Conservation (phyloP, 495 filamentous ascomycete species). For the Filosporella fistucella region DNA sequence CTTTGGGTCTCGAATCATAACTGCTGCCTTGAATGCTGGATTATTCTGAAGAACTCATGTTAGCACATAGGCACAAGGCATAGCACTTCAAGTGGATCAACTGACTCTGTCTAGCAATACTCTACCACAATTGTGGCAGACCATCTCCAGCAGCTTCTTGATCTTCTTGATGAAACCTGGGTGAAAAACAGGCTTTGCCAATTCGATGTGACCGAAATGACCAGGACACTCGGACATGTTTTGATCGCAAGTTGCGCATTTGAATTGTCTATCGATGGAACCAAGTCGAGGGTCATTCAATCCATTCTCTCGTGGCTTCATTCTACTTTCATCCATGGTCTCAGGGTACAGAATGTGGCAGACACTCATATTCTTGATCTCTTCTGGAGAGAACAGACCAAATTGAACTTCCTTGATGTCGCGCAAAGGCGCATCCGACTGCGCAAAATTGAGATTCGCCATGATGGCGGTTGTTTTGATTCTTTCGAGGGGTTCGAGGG, state of each 20-base stretch:
- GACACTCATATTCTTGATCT: conserved; percentile 97
- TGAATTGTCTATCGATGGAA: conserved; percentile 88
- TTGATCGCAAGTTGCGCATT: conserved; percentile 92
- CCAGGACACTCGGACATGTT: conserved; percentile 92
- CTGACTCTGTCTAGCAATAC: conserved; percentile 93
- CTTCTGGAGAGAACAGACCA: conserved; percentile 90
- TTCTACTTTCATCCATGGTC: conserved; percentile 94
- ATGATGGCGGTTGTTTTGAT: conserved; percentile 47
- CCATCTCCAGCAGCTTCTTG: conserved; percentile 95
- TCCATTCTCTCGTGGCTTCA: conserved; percentile 80
- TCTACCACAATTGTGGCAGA: conserved; percentile 97
- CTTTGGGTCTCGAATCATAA: conserved; percentile 85
- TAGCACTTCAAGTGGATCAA: conserved; percentile 39
- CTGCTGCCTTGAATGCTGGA: conserved; percentile 72
- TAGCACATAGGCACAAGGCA: conserved; percentile 54
- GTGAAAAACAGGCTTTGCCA: conserved; percentile 92
- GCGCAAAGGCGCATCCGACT: conserved; percentile 92
- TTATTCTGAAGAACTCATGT: conserved; percentile 66
- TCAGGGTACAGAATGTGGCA: conserved; percentile 90
- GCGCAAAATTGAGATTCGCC: conserved; percentile 88
- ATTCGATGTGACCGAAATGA: conserved; percentile 96
- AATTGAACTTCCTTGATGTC: conserved; percentile 98
- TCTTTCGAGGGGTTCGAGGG: neutral
- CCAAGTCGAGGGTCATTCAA: conserved; percentile 92
- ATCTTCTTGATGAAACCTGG: conserved; percentile 95